Conservation (phyloP, 371 early-diverging fungal species). For the Mortierella sp. region DNA sequence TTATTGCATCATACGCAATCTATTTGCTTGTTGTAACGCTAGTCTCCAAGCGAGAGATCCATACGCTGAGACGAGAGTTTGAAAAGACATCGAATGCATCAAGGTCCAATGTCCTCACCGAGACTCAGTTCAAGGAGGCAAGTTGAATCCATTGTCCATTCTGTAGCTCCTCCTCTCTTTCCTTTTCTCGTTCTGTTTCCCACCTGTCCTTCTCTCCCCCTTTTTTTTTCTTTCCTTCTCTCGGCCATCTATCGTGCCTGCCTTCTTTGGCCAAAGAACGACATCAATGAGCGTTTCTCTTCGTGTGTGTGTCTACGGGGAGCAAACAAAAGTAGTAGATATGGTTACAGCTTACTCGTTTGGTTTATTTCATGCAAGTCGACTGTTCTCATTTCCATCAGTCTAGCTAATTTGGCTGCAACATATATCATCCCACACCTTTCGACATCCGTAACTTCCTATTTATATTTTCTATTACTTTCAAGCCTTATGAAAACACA, state of each 20-base stretch:
- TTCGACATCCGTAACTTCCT: not conserved
- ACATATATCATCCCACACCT: not conserved
- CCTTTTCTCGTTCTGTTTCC: not conserved
- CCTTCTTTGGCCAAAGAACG: not conserved
- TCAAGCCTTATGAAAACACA: not conserved
- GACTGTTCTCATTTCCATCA: not conserved
- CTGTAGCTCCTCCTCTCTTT: not conserved
- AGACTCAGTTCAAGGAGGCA: constrained; percentile 83
- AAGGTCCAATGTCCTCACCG: constrained; percentile 68
- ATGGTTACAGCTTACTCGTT: too few relatives aligned
- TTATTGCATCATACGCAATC: too few relatives aligned
- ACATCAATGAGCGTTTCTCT: not conserved
- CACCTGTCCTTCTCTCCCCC: not conserved
- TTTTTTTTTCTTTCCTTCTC: constrained; percentile 10
- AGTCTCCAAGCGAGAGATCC: constrained; percentile 80
- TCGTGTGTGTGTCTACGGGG: not conserved
- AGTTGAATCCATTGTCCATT: constrained; percentile 5
- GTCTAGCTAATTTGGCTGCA: not conserved
- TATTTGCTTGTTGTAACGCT: too few relatives aligned
- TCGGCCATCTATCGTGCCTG: not conserved
- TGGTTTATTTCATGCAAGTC: too few relatives aligned
- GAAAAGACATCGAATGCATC: constrained; percentile 66
- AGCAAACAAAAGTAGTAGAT: too few relatives aligned
- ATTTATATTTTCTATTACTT: not conserved
- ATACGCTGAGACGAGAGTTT: constrained; percentile 74